phyloP scores from a whole-genome alignment of 805 yeast species.

The Barnettozyma vustinii region DNA sequence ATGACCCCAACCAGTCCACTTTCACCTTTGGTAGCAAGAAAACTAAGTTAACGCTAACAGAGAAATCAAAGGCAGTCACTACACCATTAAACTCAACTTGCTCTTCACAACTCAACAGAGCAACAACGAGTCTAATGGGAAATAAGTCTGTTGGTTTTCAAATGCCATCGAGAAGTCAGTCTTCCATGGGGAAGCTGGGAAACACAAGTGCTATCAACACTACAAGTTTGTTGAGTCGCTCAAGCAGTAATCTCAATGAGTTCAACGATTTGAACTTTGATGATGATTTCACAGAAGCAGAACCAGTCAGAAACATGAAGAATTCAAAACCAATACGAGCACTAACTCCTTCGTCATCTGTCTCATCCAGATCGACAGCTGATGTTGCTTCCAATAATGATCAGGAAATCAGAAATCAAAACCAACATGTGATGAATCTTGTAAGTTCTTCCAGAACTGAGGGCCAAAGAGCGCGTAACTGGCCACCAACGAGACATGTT shows the following conservation, averaged over 20 bases:
- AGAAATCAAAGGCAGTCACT: not conserved
- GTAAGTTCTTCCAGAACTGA: not conserved
- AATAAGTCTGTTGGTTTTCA: not conserved
- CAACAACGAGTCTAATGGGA: not conserved
- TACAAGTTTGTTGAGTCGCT: not conserved
- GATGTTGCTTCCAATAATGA: not conserved
- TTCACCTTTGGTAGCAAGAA: slow-evolving; percentile 3
- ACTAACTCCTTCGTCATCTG: not conserved
- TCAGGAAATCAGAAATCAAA: not conserved
- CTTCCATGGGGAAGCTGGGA: not conserved
- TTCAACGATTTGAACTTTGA: not conserved
- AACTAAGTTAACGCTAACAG: not conserved
- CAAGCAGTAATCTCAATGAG: not conserved
- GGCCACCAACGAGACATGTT: slow-evolving; percentile 2
- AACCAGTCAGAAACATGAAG: slow-evolving; percentile 9
- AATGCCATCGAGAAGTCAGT: slow-evolving; percentile 1
- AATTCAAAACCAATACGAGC: slow-evolving; percentile 14
- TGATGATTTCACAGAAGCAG: slow-evolving; percentile 3
- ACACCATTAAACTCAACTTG: not conserved
- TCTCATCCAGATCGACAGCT: not conserved
- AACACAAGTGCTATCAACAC: not conserved
- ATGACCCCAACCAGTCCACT: slow-evolving; percentile 6
- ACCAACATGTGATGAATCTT: not conserved
- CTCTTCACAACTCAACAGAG: not conserved
- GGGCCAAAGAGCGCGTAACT: not conserved